Base-by-base conservation (phyloP, 768 basidiomycete genomes). In the Epithele typhae region DNA sequence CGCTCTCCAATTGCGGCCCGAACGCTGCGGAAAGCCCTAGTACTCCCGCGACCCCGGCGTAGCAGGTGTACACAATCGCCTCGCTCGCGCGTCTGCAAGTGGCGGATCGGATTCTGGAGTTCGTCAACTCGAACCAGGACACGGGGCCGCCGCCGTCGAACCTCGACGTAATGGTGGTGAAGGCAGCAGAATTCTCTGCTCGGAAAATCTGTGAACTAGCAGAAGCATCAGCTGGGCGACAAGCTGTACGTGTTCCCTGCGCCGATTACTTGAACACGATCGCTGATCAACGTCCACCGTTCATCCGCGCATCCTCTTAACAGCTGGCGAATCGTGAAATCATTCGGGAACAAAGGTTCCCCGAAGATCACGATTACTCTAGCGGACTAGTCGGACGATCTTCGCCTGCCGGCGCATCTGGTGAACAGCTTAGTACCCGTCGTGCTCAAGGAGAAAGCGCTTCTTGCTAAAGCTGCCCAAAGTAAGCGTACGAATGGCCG, bases 381-480 rank as follows among this genome's bases (percentile, higher is more conserved):
- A 8, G 68, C 94, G 50, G 90, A 94, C 58, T 75, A 84, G n/a
- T n/a, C n/a, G 56, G 92, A 93, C 49, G 92, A 95, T 59, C 75
- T 94, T 19, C 79, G 85, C 35, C 73, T 89, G 4, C 75, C 93
- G 39, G 85, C 88, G 6, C 88, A 91, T 62, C 75, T 94, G 35
- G 82, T 90, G 82, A 87, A 91, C 64, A 87, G 87, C 61, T 92
- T n/a, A n/a, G n/a, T n/a, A 89, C 63, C 86, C 88, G 10, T 67
- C 78, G 76, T 92, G 2, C 72, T 93, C 49, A 92, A 87, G 68
- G 87, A 90, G 63, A 92, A 92, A 67, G 81, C 69, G 10, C 49
- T 72, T 35, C 59, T 60, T 10, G 52, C 54, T 24, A 57, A 58
- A 35, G 54, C 56, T 19, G 48, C 51, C 15, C 40, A 44, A 24